Percentiles rank a stretch among this genome's conserved stretches.
These are phyloP conservation scores for Centrapalus pauciflorus DNA, from an alignment of 129 eudicot species.

Conservation along the genomic window DNA sequence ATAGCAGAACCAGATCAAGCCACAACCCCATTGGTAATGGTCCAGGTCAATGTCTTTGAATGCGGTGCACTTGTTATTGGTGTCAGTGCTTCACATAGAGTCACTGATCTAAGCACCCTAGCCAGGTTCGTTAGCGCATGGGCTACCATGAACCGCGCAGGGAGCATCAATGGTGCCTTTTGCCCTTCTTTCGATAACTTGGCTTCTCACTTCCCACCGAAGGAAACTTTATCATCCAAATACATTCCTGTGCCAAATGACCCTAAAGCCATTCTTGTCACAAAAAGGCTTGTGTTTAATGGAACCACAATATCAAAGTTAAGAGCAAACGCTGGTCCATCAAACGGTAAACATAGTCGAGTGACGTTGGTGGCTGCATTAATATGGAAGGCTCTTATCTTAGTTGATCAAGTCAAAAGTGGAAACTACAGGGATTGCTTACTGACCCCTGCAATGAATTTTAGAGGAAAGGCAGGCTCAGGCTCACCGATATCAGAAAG, in stretches of 20 bases:
- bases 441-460: conserved; percentile 20
- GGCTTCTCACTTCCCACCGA: conserved; percentile 17
- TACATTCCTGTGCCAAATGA: neutral
- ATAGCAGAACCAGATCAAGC: conserved; percentile 9
- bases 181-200: conserved; percentile 15
- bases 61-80: conserved; percentile 50
- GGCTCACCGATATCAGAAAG: conserved; percentile 5
- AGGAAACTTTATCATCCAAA: neutral
- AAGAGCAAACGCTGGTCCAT: conserved; percentile 7
- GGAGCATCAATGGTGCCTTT: neutral
- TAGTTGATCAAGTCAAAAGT: conserved; percentile 6
- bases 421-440: conserved; percentile 10
- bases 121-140: conserved; percentile 28
- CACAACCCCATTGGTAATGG: conserved; percentile 16
- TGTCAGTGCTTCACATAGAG: conserved; percentile 37
- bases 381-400: conserved; percentile 26
- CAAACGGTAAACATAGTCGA: conserved; percentile 10
- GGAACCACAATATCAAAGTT: conserved; percentile 13
- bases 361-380: conserved; percentile 26
- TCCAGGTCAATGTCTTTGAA: conserved; percentile 38
- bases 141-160: conserved; percentile 20
- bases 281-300: conserved; percentile 18
- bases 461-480: conserved; percentile 16
- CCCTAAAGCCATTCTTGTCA: neutral
- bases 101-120: conserved; percentile 32